These are phyloP conservation scores for Starmerella stellata DNA, from an alignment of 805 yeast species.

Conservation along the genomic window DNA sequence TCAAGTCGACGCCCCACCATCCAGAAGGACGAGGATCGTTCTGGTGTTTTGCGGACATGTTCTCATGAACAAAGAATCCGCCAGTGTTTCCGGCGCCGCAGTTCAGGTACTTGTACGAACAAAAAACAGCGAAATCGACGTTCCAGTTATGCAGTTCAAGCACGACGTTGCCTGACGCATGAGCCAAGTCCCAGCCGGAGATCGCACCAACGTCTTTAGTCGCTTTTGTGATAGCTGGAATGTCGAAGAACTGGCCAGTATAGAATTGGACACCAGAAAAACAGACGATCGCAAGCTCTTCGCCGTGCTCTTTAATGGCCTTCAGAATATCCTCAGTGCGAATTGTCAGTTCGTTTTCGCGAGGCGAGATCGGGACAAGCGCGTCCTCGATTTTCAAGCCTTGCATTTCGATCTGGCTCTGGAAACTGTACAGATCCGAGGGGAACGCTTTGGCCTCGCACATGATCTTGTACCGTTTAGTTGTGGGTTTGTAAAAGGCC, in stretches of 20 bases:
- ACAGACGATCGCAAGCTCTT: constrained; percentile 52
- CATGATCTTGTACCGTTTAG: constrained; percentile 44
- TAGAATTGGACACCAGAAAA: constrained; percentile 84
- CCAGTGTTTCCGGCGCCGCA: constrained; percentile 91
- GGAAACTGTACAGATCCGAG: constrained; percentile 73
- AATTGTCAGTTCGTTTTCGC: constrained; percentile 37
- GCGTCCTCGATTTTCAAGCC: constrained; percentile 36
- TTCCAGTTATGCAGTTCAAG: constrained; percentile 67
- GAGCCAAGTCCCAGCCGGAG: constrained; percentile 89
- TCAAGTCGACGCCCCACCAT: constrained; percentile 86
- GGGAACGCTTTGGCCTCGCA: constrained; percentile 85
- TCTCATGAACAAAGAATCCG: constrained; percentile 60
- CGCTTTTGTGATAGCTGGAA: constrained; percentile 44
- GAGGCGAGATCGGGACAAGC: constrained; percentile 46
- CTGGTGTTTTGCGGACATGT: constrained; percentile 5
- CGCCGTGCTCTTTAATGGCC: constrained; percentile 37
- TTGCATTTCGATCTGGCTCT: constrained; percentile 48
- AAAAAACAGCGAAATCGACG: constrained; percentile 89
- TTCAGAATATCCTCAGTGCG: constrained; percentile 45
- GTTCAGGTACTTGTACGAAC: constrained; percentile 79
- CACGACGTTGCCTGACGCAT: constrained; percentile 77
- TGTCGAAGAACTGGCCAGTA: constrained; percentile 75
- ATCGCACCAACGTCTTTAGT: constrained; percentile 38
- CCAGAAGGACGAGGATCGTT: constrained; percentile 63
- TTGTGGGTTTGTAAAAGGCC: constrained; percentile 55